Base-by-base conservation (phyloP, 192 early-diverging fungal genomes). In the Backusella mclennaniae region DNA sequence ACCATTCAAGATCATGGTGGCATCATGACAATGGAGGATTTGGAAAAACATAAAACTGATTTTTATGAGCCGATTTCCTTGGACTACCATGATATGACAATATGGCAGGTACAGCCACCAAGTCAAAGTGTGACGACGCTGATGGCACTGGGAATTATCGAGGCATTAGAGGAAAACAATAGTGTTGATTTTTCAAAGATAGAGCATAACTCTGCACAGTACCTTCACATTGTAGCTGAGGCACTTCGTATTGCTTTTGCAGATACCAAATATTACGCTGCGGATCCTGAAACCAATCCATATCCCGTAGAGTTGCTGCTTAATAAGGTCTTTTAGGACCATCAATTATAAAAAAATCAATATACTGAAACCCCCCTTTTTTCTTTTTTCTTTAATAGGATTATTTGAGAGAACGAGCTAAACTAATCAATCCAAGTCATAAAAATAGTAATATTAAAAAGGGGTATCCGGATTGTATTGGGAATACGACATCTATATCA, bases 401-500 rank as follows among this genome's bases (percentile, higher is more conserved):
- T 38, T 92, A 94, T 66, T 78, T 93, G 56, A 56, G 66, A 0
- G 69, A 82, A 71, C 85, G 93, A 15, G 87, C 91, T 4, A 72
- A 84, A 44, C 73, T 89, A 11, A 85, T 94, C 53, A 83, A 92
- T 53, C 75, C 85, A 8, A 35, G 56, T 12, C 74, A 76, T 17
- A 87, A 89, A 17, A 84, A 87, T 17, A 80, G 67, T 17, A 82
- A 85, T 69, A 76, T 88, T 36, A 49, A 76, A 29, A 84, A 85
- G 39, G 93, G 94, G 4, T 79, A 78, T 17, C 92, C 93, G 26
- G 78, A 84, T n/a, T 82, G 84, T 17, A 85, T 84, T 4, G 84
- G 87, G 19, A 92, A 93, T 76, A 95, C 94, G 3, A 92, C 93
- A 4, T 92, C 92, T 74, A 87, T 95, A 75, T 86, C 87, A 6